Evolutionary conservation across 768 basidiomycete species (phyloP).

Genomic region (Mycena olivaceomarginata): DNA sequence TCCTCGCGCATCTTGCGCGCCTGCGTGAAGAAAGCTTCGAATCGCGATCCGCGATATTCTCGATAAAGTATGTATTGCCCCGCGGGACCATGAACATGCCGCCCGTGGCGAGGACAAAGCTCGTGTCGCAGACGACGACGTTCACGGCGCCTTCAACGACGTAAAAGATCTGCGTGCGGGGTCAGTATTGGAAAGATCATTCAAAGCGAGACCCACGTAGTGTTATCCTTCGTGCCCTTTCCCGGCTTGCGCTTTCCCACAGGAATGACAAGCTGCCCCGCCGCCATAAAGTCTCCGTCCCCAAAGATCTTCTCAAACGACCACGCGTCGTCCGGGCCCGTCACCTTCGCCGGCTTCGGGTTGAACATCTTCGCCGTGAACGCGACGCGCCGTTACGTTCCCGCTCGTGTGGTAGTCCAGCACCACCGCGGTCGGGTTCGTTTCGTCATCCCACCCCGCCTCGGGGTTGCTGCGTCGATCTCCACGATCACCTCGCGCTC

Average conservation of each 20-base stretch:
- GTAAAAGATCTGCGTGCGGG: constrained; percentile 66
- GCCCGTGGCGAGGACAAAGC: constrained; percentile 85
- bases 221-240: constrained; percentile 95
- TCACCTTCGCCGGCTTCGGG: constrained; percentile 60
- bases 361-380: constrained; percentile 83
- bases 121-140: constrained; percentile 87
- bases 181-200: background rate
- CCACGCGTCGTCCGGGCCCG: constrained; percentile 81
- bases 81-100: constrained; percentile 94
- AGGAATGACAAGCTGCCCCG: constrained; percentile 91
- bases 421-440: constrained; percentile 79
- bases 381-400: constrained; percentile 88
- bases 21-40: constrained; percentile 95
- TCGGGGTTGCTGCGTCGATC: constrained; percentile 67
- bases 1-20: constrained; percentile 66
- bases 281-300: constrained; percentile 93
- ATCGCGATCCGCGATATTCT: constrained; percentile 88
- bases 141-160: constrained; percentile 93
- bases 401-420: constrained; percentile 78
- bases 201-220: constrained; percentile 77
- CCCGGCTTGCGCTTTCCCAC: constrained; percentile 85
- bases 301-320: constrained; percentile 94
- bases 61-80: constrained; percentile 93
- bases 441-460: constrained; percentile 93
- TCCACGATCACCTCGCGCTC: constrained; percentile 60